Base-by-base conservation (phyloP, 805 yeast genomes). In the Brettanomyces sp. region DNA sequence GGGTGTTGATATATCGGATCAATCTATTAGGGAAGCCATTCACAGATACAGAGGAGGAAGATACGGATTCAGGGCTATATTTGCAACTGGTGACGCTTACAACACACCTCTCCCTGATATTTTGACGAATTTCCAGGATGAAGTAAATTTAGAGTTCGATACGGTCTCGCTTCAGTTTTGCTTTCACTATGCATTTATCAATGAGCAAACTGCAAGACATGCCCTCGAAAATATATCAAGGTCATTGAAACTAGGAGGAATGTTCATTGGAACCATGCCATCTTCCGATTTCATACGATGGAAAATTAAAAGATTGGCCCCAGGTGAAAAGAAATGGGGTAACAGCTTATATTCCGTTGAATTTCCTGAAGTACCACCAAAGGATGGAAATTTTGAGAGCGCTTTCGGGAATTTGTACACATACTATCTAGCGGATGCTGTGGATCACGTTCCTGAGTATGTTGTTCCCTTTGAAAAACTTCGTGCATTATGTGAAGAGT, bases 361-460 rank as follows among this genome's bases (percentile, higher is more conserved):
- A 13, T 91, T 91, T 56, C 87, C 82, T n/a, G 68, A 82, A 18
- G 79, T 74, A 30, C 88, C 89, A 0, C 91, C 95, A n/a, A 68
- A 67, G 42, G 83, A 79, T 53, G 89, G 91, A 2, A 78, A 76
- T 42, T 87, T 86, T 57, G 67, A 78, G 8, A 76, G 81, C 1
- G 85, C 93, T 0, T 88, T 70, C 59, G 99, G 99, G 0, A 85
- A 90, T 62, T 72, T 77, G 56, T 93, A 93, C 63, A 78, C 77
- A 45, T 93, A 85, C 60, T 86, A 71, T 66, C 67, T 93, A 48
- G 80, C 80, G 52, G 99, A 93, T 66, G 99, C 99, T 0, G 91
- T 93, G 42, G 96, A 88, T 50, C 82, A 93, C 56, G 96, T 93
- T 23, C 98, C 98, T 0, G 99, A 93, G 59, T 93, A 85, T 57